Conservation (phyloP, 2,329 filamentous ascomycete species). For the Pseudogymnoascus sp. region DNA sequence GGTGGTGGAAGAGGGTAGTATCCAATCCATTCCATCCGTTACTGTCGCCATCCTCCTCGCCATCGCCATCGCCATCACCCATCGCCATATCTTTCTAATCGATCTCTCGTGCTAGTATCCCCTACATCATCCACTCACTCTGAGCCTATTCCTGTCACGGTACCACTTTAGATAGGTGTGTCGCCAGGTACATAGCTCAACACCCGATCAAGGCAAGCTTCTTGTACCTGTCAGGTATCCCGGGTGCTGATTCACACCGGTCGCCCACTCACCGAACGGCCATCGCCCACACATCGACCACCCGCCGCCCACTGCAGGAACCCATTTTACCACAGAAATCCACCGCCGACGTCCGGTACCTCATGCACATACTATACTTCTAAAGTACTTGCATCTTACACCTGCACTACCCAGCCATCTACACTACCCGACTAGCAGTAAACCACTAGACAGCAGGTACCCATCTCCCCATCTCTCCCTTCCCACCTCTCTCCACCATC, state of each 20-base stretch:
- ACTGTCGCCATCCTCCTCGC: too few relatives aligned
- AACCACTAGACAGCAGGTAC: not conserved
- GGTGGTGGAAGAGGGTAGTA: too few relatives aligned
- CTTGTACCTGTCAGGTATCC: not conserved
- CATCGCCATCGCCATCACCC: too few relatives aligned
- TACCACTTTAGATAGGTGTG: not conserved
- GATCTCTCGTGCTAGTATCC: too few relatives aligned
- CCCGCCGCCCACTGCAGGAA: not conserved
- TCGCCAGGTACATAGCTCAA: not conserved
- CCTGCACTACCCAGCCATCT: not conserved
- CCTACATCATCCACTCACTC: too few relatives aligned
- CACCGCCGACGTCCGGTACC: not conserved
- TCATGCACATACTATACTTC: not conserved
- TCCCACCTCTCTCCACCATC: too few relatives aligned
- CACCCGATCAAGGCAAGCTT: not conserved
- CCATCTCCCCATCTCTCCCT: not conserved
- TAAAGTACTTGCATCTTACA: not conserved
- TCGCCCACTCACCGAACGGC: not conserved
- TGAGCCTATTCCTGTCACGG: not conserved
- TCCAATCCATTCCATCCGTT: too few relatives aligned
- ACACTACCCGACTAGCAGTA: too few relatives aligned
- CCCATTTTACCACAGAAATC: not conserved
- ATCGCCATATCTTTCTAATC: too few relatives aligned
- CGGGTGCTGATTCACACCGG: not conserved
- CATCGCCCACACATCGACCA: not conserved